Percentiles rank a stretch among this genome's conserved stretches.
Evolutionary conservation across 192 early-diverging fungal species (phyloP).

Genomic region (Backusella sp.): DNA sequence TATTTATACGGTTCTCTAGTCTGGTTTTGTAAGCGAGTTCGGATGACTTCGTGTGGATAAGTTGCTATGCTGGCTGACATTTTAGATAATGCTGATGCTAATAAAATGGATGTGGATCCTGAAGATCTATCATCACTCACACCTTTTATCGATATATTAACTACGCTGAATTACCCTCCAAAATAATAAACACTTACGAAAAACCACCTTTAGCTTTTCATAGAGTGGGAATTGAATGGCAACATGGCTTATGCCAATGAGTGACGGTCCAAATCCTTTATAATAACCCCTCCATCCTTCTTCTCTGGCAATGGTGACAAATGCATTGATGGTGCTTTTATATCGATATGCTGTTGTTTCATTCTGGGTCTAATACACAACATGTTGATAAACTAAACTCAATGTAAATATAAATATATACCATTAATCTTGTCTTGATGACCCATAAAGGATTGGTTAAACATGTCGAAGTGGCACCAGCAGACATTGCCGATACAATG

Average conservation of each 20-base stretch:
- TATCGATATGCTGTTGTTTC: slow-evolving; percentile 77
- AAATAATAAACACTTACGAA: slow-evolving; percentile 43
- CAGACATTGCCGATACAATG: slow-evolving; percentile 84
- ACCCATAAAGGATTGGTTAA: slow-evolving; percentile 93
- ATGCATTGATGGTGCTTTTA: slow-evolving; percentile 77
- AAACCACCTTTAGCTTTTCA: slow-evolving; percentile 78
- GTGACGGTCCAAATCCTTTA: slow-evolving; percentile 87
- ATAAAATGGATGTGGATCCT: slow-evolving; percentile 55
- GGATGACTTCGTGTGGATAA: slow-evolving; percentile 92
- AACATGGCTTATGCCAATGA: slow-evolving; percentile 92
- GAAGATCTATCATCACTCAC: slow-evolving; percentile 4
- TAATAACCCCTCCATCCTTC: slow-evolving; percentile 89
- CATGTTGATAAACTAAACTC: too few relatives aligned
- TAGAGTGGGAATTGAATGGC: slow-evolving; percentile 96
- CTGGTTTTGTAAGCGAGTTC: slow-evolving; percentile 93
- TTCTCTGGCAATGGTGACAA: slow-evolving; percentile 65
- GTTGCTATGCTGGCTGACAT: slow-evolving; percentile 86
- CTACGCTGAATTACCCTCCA: slow-evolving; percentile 13
- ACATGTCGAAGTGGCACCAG: slow-evolving; percentile 74
- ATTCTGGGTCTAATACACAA: slow-evolving; percentile 66
- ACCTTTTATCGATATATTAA: not conserved
- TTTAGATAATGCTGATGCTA: slow-evolving; percentile 83
- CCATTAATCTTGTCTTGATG: slow-evolving; percentile 88
- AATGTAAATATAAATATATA: slow-evolving; percentile 16
- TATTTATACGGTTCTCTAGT: slow-evolving; percentile 69